These are phyloP conservation scores for Chlamydomonas asymmetrica DNA, from an alignment of 139 green algal genomes.

Conservation along the genomic window DNA sequence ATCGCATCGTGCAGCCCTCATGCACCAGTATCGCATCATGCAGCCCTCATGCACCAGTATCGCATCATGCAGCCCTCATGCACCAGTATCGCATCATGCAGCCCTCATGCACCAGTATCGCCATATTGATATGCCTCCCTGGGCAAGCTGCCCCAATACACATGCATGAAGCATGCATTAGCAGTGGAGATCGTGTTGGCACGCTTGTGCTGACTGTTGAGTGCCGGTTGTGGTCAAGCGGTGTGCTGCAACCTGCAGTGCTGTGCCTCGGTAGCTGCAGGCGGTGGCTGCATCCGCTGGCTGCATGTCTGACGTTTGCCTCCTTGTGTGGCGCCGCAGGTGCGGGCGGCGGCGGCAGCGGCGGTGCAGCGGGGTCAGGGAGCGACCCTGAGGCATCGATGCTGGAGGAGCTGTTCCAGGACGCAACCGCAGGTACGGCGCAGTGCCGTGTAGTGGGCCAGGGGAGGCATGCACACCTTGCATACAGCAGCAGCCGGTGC, in stretches of 20 bases:
- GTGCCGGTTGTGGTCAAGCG: neutral
- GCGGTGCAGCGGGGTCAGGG: neutral
- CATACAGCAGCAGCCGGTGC: too few relatives aligned
- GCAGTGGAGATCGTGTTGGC: slow-evolving; percentile 10
- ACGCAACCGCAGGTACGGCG: slow-evolving; percentile 28
- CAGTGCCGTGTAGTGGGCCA: too few relatives aligned
- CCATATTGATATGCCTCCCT: neutral
- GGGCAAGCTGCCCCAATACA: neutral
- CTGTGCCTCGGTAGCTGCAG: slow-evolving; percentile 1
- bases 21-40: too few relatives aligned
- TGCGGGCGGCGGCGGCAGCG: neutral
- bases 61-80: too few relatives aligned
- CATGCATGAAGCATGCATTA: neutral
- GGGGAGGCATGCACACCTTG: too few relatives aligned
- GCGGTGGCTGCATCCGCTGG: neutral
- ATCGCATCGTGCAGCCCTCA: too few relatives aligned
- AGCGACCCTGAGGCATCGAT: slow-evolving; percentile 15
- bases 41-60: too few relatives aligned
- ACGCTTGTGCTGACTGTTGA: neutral
- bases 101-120: neutral
- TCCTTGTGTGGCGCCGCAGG: neutral
- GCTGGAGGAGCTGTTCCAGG: slow-evolving; percentile 27
- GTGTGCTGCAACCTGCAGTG: neutral
- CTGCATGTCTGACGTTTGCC: neutral
- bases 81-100: slow-evolving; percentile 1